Percentiles rank a stretch among this genome's conserved stretches.
Evolutionary conservation across 371 early-diverging fungal species (phyloP).

Genomic region (Rhizopus sp.): DNA sequence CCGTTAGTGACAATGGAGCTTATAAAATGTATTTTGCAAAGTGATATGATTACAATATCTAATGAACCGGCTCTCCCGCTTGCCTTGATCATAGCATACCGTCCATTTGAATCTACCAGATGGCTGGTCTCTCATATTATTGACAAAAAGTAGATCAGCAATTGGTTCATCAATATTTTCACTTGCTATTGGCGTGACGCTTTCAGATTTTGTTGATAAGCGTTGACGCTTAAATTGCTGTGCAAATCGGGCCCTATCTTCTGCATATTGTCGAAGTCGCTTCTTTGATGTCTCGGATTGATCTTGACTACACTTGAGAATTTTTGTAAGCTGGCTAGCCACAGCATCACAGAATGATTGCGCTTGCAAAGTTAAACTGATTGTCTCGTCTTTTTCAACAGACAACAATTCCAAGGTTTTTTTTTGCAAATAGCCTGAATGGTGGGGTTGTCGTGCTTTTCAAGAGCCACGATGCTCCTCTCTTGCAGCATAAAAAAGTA

Average conservation of each 20-base stretch:
- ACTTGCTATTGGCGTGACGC: slow-evolving; percentile 3
- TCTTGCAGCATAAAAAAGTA: no score
- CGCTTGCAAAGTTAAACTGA: no score
- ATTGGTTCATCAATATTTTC: background rate
- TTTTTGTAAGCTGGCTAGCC: background rate
- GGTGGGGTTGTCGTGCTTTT: no score
- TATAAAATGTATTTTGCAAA: no score
- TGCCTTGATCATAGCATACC: slow-evolving; percentile 4
- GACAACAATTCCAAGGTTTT: no score
- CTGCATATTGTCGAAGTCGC: slow-evolving; percentile 11
- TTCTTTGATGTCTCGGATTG: slow-evolving; percentile 3
- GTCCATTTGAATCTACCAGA: slow-evolving; percentile 9
- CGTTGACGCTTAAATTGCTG: background rate
- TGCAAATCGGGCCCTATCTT: slow-evolving; percentile 4
- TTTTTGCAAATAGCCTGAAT: no score
- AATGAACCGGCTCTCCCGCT: no score
- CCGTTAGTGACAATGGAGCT: no score
- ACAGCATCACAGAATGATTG: no score
- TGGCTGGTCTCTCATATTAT: slow-evolving; percentile 7
- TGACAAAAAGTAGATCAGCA: slow-evolving; percentile 1
- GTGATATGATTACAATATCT: no score
- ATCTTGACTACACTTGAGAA: slow-evolving; percentile 6
- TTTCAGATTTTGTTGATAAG: background rate
- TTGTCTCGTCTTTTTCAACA: no score
- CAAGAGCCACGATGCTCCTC: no score